Conservation (phyloP, 192 early-diverging fungal genomes). For the Podila horticola region DNA sequence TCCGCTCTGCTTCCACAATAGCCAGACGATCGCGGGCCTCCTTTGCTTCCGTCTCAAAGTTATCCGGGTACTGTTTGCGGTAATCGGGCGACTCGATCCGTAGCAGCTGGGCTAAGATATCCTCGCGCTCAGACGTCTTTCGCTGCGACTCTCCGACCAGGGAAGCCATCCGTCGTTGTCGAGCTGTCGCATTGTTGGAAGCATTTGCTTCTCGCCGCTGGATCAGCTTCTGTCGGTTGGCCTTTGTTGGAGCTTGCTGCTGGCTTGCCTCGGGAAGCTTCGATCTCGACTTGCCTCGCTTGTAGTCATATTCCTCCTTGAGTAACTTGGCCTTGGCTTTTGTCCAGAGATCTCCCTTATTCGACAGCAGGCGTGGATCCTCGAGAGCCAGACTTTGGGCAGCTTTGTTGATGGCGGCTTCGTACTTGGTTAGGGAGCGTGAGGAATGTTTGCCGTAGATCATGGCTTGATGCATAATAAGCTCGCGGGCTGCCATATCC, state of each 20-base stretch:
- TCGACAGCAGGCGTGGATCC: constrained; percentile 53
- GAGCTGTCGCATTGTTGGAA: constrained; percentile 38
- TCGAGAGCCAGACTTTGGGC: constrained; percentile 56
- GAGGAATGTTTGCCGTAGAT: constrained; percentile 66
- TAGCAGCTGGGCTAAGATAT: constrained; percentile 24
- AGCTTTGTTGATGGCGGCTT: constrained; percentile 64
- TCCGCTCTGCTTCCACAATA: constrained; percentile 35
- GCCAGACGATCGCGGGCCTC: constrained; percentile 27
- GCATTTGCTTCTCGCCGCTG: constrained; percentile 56
- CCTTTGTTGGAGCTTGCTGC: constrained; percentile 34
- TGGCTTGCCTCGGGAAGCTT: constrained; percentile 57
- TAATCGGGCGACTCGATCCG: constrained; percentile 36
- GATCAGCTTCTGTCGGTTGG: constrained; percentile 34
- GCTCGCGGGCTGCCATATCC: constrained; percentile 44
- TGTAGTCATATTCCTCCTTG: constrained; percentile 63
- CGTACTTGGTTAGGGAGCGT: constrained; percentile 61
- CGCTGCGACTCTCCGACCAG: constrained; percentile 48
- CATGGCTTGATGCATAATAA: constrained; percentile 60
- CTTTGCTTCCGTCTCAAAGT: constrained; percentile 30
- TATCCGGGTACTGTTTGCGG: constrained; percentile 13
- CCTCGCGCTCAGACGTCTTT: constrained; percentile 41
- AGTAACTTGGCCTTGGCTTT: constrained; percentile 61
- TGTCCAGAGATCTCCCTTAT: constrained; percentile 60
- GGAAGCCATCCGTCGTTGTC: constrained; percentile 45
- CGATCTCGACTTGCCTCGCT: constrained; percentile 65